phyloP scores from a whole-genome alignment of 495 filamentous ascomycete species.

The Echria macrotheca region DNA sequence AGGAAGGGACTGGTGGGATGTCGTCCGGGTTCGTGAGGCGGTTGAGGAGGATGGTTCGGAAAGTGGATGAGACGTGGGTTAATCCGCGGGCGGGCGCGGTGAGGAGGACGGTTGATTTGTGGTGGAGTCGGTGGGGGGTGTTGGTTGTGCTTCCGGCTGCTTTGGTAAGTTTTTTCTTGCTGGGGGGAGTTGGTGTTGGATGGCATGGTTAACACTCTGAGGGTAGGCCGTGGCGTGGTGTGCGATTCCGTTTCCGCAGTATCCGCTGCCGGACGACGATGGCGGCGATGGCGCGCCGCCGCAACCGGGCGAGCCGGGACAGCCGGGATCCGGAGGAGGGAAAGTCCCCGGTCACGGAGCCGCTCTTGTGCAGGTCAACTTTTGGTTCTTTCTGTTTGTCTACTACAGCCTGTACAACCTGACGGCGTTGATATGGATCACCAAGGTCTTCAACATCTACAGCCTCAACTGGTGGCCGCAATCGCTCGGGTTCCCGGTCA shows the following conservation, averaged over 20 bases:
- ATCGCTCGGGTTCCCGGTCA: conserved; percentile 52
- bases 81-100: conserved; percentile 49
- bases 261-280: conserved; percentile 39
- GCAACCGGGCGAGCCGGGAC: conserved; percentile 21
- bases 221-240: conserved; percentile 55
- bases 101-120: conserved; percentile 47
- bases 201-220: conserved; percentile 1
- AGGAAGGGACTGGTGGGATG: conserved; percentile 10
- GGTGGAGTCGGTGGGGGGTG: conserved; percentile 53
- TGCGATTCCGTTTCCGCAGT: conserved; percentile 58
- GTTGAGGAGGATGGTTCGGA: conserved; percentile 32
- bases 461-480: conserved; percentile 61
- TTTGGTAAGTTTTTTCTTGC: conserved; percentile 42
- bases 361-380: conserved; percentile 55
- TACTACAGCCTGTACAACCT: conserved; percentile 63
- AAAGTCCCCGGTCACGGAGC: conserved; percentile 54
- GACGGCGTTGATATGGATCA: conserved; percentile 60
- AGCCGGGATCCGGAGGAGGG: no score
- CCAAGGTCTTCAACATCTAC: conserved; percentile 64
- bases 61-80: conserved; percentile 48
- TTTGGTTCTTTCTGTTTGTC: conserved; percentile 62
- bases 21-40: conserved; percentile 22
- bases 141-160: conserved; percentile 52
- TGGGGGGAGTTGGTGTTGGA: neutral
- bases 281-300: conserved; percentile 19